Evolutionary conservation across 371 early-diverging fungal genomes (phyloP), one percentile per base, ranked within the genome.

Genomic region (Choanephora cucurbitarum): DNA sequence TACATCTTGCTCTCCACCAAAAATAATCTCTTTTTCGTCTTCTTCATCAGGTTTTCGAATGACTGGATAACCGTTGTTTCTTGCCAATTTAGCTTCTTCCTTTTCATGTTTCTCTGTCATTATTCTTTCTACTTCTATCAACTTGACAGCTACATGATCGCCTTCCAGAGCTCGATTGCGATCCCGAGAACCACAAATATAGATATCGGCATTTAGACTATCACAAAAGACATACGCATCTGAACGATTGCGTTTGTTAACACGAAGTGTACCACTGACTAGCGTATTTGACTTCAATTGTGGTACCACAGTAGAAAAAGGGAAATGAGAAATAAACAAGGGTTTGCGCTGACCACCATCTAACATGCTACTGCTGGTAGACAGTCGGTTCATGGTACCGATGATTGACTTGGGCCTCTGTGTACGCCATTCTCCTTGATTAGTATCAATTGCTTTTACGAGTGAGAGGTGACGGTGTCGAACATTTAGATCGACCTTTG

Each of bases 91-190:
- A n/a, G 72, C 74, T 28, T 75, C 74, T 60, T 83, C 78, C 46
- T 75, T 79, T 49, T 75, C 77, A 33, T 66, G 63, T 68, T 83
- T 85, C 41, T 81, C 79, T 18, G 57, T 43, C 59, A 76, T 61
- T 45, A 87, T 69, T 44, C 85, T 87, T 1, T 80, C 80, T 0
- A 83, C 85, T 37, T 82, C 82, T 22, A 96, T 75, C 21, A 94
- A 61, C 53, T 79, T 75, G 18, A 96, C 73, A 10, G 87, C 89
- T 14, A 96, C 96, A n/a, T 82, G 60, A 61, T 96, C 96, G 11
- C 92, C 93, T 43, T 92, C 90, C 32, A 94, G 64, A 0, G 95
- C 94, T 24, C 96, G 87, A 69, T 96, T 96, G 18, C 93, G 88
- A 45, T 81, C 78, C 39, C 75, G 71, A 41, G 84, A 82, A 14